Evolutionary conservation across 1,284 basidiomycete genomes (phyloP), one percentile per base, ranked within the genome.

Genomic region (Schizophyllum amplum): DNA sequence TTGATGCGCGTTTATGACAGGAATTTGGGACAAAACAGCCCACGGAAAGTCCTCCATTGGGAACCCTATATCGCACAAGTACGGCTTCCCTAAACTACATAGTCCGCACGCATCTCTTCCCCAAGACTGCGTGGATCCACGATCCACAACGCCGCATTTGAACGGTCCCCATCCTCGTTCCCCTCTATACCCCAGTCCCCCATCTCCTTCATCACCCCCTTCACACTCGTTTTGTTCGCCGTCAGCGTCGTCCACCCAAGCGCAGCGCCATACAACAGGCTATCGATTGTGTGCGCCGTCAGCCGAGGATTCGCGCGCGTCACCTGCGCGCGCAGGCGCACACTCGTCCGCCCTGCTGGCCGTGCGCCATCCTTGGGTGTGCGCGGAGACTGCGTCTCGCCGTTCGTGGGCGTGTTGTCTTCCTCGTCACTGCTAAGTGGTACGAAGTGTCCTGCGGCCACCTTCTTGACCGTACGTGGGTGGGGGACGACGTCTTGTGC

Each of bases 181-280:
- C 73, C 72, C 54, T 69, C 62, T 42, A 67, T 57, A 46, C 48
- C 24, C 24, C 48, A 22, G 51, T 64, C 57, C 60, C 65, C 76
- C 64, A 84, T 76, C 65, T 84, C 84, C 59, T 78, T 75, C 60
- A 90, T 65, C 42, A 92, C 75, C n/a, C 85, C 83, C 66, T 81
- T 84, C 25, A 92, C 82, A 61, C 90, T 90, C 27, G 85, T 79
- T 63, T 82, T 80, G 61, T 92, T 92, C 20, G 89, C 88, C 4
- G 87, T 90, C 52, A 93, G 72, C 21, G 88, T 92, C 57, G 91
- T 92, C 86, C 89, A 87, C 1, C 86, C 84, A 26, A 81, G 73
- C 47, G 70, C 72, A 0, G 86, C 83, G 23, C 90, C 91, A 68
- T 80, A 80, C 9, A 86, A 72, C 71, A 90, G 73, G 61, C 84